These are phyloP conservation scores for Lipomyces chichibuensis DNA, from an alignment of 805 yeast genomes.

Conservation along the genomic window DNA sequence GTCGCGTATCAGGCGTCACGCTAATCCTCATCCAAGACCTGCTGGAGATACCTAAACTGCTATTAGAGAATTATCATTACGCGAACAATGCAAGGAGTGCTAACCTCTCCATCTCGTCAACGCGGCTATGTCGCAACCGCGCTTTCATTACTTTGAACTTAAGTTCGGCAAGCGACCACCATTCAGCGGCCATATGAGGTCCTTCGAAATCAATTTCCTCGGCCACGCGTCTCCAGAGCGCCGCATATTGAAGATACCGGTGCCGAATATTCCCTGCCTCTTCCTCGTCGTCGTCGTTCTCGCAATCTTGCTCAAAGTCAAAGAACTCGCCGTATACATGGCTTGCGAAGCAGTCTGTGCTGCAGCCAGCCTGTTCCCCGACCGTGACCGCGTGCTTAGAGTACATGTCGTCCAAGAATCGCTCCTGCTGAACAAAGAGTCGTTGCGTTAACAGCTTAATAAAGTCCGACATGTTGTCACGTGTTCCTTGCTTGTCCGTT, in stretches of 20 bases:
- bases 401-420: constrained; percentile 25
- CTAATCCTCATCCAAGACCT: constrained; percentile 1
- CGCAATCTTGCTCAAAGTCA: constrained; percentile 4
- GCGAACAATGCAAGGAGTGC: not conserved
- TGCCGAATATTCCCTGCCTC: not conserved
- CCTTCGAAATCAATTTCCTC: constrained; percentile 31
- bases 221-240: constrained; percentile 28
- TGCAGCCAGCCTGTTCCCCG: constrained; percentile 17
- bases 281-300: constrained; percentile 12
- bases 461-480: constrained; percentile 19
- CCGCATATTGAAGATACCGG: constrained; percentile 29
- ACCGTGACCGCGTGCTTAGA: constrained; percentile 7
- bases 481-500: not conserved
- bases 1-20: not conserved
- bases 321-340: constrained; percentile 20
- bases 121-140: constrained; percentile 21
- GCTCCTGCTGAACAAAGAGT: constrained; percentile 21
- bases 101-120: constrained; percentile 20
- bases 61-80: not conserved
- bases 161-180: constrained; percentile 32
- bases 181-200: constrained; percentile 28
- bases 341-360: constrained; percentile 23
- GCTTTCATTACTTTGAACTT: constrained; percentile 24
- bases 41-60: not conserved
- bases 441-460: constrained; percentile 20